Conservation (phyloP, 2,329 filamentous ascomycete species). For the Chaetomium sp. region DNA sequence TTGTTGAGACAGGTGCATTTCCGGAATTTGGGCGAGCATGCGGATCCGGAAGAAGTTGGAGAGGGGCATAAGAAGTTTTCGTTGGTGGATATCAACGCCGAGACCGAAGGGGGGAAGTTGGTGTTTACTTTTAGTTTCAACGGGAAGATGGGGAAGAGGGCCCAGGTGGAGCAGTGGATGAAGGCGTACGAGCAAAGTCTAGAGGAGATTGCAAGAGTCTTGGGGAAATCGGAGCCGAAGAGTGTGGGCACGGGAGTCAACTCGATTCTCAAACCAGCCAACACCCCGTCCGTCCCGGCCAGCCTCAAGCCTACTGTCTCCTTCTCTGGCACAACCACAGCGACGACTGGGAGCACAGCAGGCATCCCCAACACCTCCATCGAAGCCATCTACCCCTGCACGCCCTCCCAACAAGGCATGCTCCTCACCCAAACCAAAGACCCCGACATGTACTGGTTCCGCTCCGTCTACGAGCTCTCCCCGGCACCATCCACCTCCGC, state of each 20-base stretch:
- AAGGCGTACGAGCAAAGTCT: constrained; percentile 7
- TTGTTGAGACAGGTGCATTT: constrained; percentile 18
- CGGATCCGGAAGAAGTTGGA: constrained; percentile 7
- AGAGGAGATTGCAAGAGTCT: constrained; percentile 1
- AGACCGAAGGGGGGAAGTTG: constrained; percentile 2
- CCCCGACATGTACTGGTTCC: constrained; percentile 9
- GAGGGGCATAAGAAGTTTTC: constrained; percentile 9
- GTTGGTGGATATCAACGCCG: constrained; percentile 12
- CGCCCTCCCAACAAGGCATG: constrained; percentile 26
- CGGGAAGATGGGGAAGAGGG: constrained; percentile 2
- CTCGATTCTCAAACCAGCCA: too few relatives aligned
- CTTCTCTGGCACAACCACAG: too few relatives aligned
- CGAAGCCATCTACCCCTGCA: constrained; percentile 28
- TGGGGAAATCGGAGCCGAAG: not conserved
- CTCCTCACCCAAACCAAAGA: constrained; percentile 10
- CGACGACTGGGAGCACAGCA: too few relatives aligned
- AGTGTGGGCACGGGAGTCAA: not conserved
- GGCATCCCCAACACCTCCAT: constrained; percentile 8
- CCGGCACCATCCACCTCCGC: not conserved
- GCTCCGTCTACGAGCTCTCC: constrained; percentile 2
- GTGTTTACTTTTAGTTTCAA: constrained; percentile 13
- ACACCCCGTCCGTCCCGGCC: too few relatives aligned
- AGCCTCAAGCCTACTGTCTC: too few relatives aligned
- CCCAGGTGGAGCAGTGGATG: constrained; percentile 10
- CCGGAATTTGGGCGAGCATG: constrained; percentile 1